phyloP scores from a whole-genome alignment of 495 filamentous ascomycete species.

The Neurospora sp. region DNA sequence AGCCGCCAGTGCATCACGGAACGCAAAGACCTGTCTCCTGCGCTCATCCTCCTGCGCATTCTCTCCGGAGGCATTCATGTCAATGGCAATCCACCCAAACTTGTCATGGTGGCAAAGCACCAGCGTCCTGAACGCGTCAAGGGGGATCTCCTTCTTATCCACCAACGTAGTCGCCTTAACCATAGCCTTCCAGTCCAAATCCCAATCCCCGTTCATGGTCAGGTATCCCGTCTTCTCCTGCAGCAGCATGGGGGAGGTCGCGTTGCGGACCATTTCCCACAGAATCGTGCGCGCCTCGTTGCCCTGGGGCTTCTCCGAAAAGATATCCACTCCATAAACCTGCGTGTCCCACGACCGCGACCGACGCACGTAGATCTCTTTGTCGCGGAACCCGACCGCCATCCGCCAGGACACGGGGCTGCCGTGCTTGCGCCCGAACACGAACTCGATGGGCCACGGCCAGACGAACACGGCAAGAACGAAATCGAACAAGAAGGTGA shows the following conservation, averaged over 20 bases:
- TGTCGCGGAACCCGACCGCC: constrained; percentile 55
- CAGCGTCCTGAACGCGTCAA: constrained; percentile 51
- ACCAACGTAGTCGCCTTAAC: constrained; percentile 54
- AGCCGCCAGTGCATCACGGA: constrained; percentile 57
- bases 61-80: constrained; percentile 37
- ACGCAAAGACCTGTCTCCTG: constrained; percentile 54
- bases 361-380: constrained; percentile 66
- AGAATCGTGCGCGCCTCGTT: constrained; percentile 21
- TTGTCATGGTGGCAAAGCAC: constrained; percentile 56
- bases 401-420: constrained; percentile 61
- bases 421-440: constrained; percentile 38
- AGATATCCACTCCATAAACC: constrained; percentile 19
- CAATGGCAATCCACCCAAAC: constrained; percentile 55
- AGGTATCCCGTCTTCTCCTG: constrained; percentile 66
- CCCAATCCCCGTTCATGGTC: constrained; percentile 69
- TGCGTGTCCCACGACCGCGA: constrained; percentile 50
- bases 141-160: constrained; percentile 43
- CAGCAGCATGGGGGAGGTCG: constrained; percentile 52
- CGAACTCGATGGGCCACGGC: constrained; percentile 69
- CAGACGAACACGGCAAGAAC: constrained; percentile 56
- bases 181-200: constrained; percentile 72
- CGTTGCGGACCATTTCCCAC: constrained; percentile 29
- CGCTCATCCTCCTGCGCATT: constrained; percentile 42
- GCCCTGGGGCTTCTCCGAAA: neutral
- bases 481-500: constrained; percentile 61